Conservation (phyloP, 2,329 filamentous ascomycete species). For the Ceratocystis diversiconidia region DNA sequence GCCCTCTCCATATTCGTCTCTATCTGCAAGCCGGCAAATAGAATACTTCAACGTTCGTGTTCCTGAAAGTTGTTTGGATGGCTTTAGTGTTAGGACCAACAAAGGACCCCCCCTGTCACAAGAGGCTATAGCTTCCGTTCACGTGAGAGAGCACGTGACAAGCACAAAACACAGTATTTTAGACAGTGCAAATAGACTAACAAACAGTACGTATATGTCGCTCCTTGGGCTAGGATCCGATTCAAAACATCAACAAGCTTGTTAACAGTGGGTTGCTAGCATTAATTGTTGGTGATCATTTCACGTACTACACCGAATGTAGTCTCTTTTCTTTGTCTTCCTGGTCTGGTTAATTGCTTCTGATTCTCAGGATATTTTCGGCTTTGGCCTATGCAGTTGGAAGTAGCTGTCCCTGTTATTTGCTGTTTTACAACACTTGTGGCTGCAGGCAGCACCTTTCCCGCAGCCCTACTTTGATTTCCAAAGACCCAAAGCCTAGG, state of each 20-base stretch:
- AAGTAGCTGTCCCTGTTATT: too few relatives aligned
- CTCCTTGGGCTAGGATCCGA: background rate
- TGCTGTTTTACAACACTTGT: too few relatives aligned
- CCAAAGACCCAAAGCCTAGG: background rate
- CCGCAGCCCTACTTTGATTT: background rate
- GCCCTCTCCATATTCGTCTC: background rate
- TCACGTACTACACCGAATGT: background rate
- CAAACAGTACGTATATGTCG: background rate
- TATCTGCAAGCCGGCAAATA: background rate
- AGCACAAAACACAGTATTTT: background rate
- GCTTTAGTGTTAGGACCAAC: background rate
- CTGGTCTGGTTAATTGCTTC: background rate
- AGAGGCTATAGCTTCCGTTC: background rate
- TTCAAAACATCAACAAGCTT: background rate
- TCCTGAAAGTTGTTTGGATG: background rate
- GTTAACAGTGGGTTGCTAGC: background rate
- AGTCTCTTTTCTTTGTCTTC: background rate
- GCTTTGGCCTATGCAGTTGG: too few relatives aligned
- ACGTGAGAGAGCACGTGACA: background rate
- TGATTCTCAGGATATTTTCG: too few relatives aligned
- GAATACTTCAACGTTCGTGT: background rate
- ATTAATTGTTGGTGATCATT: background rate
- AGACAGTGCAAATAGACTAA: background rate
- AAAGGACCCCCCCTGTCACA: conserved; percentile 6
- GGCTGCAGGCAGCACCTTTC: background rate